Evolutionary conservation across 495 filamentous ascomycete genomes (phyloP), one percentile per base, ranked within the genome.

Genomic region (Bombardia bombarda): DNA sequence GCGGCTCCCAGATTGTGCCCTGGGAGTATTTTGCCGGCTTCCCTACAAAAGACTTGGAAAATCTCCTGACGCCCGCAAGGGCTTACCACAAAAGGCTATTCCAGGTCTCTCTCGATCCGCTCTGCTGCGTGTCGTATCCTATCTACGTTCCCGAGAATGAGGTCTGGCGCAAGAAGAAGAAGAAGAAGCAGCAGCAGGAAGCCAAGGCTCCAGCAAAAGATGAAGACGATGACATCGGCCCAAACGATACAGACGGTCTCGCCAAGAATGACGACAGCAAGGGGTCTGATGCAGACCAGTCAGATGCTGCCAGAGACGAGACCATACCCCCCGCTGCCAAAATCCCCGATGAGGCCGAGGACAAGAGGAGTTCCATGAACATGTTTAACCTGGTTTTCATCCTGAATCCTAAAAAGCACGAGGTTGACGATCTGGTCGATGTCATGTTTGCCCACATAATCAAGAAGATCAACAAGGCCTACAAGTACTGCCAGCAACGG

Each of bases 351-450:
- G 75, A 78, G 40, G 57, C 58, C 20, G 69, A 79, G 46, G 77
- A 82, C 51, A 72, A 73, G 55, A 69, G 63, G 50, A 67, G 62
- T 36, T 67, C 65, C 32, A 90, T 98, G 85, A 88, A 79, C 18
- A 95, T 96, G 89, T 98, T 98, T 60, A 89, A 97, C 65, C 78
- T 96, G 25, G 87, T 95, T 12, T 97, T 96, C 63, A 84, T 95
- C 25, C 65, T 95, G 37, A 82, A 86, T 53, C 83, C 86, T 3
- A 84, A 85, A 28, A 73, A 82, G 37, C 64, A 86, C 32, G 86
- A 93, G 59, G 82, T 82, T 51, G 82, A 83, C 35, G 67, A 80
- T 38, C 71, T 87, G 17, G 73, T 88, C 35, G 74, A 80, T 42
- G 80, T 90, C 38, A 82, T 96, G 57, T 94, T 90, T 56, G 74